Conservation (phyloP, 805 yeast genomes). For the Wickerhamomyces bovis region DNA sequence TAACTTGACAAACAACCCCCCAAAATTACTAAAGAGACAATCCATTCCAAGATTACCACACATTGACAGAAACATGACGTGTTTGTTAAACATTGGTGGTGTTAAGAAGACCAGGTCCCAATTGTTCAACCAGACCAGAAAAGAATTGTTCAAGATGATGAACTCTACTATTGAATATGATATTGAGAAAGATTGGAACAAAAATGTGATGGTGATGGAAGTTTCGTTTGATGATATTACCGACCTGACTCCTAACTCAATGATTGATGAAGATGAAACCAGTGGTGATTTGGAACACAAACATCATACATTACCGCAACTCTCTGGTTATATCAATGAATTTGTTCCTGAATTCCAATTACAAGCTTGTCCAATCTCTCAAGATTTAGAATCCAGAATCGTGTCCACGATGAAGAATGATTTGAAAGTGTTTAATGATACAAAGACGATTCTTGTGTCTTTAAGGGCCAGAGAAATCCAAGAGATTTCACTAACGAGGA, state of each 20-base stretch:
- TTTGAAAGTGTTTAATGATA: slow-evolving; percentile 20
- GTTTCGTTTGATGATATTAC: slow-evolving; percentile 15
- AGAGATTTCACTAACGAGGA: slow-evolving; percentile 26
- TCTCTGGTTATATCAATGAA: slow-evolving; percentile 23
- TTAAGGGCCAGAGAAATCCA: slow-evolving; percentile 32
- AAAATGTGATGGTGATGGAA: slow-evolving; percentile 25
- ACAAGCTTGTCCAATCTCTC: slow-evolving; percentile 49
- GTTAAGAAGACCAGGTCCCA: not conserved
- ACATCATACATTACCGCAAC: slow-evolving; percentile 20
- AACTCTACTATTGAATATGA: slow-evolving; percentile 12
- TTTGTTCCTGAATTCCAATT: slow-evolving; percentile 29
- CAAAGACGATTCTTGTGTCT: slow-evolving; percentile 28
- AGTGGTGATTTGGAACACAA: not conserved
- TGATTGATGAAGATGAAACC: not conserved
- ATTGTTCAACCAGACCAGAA: slow-evolving; percentile 4
- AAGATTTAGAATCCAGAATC: slow-evolving; percentile 45
- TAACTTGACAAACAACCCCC: not conserved
- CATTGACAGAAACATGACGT: slow-evolving; percentile 17
- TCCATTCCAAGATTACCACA: slow-evolving; percentile 25
- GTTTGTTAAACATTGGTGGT: slow-evolving; percentile 9
- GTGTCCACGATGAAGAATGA: slow-evolving; percentile 48
- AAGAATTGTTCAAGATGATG: slow-evolving; percentile 15
- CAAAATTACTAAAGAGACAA: slow-evolving; percentile 11
- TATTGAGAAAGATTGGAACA: slow-evolving; percentile 4
- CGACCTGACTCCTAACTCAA: not conserved